Base-by-base conservation (phyloP, 139 green algal species). In the Dunaliella primolecta region DNA sequence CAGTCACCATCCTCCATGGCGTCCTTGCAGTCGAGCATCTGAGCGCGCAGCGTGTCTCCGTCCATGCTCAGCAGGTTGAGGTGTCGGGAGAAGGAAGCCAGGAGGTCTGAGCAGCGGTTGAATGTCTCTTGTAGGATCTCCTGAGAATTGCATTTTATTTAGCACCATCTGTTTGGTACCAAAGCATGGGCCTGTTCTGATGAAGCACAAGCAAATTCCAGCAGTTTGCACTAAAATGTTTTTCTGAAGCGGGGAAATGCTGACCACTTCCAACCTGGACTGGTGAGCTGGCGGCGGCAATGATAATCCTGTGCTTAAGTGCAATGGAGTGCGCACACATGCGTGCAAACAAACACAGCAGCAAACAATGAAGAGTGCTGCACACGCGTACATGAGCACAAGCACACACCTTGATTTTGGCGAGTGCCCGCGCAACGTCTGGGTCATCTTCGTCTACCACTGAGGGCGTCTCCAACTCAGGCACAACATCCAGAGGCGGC, bases 401-500 rank as follows among this genome's bases (percentile, higher is more conserved):
- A 0, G 33, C 56, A 70, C 84, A 15, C 80, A 87, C 84, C 80
- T 79, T 31, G 38, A 87, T 77, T 0, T 2, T 75, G 1, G 46
- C 23, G 25, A 88, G 24, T 11, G 81, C 85, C 3, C 23, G 33
- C 56, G 23, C 75, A 36, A 85, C 55, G 27, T 83, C 55, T 3
- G 81, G 81, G 2, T 80, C 32, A 57, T 35, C 34, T 34, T 29
- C 2, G 36, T 75, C 31, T 35, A 88, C 46, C 30, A 83, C 79
- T 25, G 81, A 78, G 25, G 86, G 86, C 81, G 86, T 86, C 77
- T 84, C 64, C 25, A 89, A 82, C 37, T 71, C 84, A n/a, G 82
- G 72, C 30, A 72, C 75, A 31, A 89, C 82, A 32, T 89, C 82
- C 32, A 89, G 86, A 30, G 86, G 86, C 36, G 86, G 64, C 57